Base-by-base conservation (phyloP, 176 grass and related monocot genomes). In the Microstegium vimineum region DNA sequence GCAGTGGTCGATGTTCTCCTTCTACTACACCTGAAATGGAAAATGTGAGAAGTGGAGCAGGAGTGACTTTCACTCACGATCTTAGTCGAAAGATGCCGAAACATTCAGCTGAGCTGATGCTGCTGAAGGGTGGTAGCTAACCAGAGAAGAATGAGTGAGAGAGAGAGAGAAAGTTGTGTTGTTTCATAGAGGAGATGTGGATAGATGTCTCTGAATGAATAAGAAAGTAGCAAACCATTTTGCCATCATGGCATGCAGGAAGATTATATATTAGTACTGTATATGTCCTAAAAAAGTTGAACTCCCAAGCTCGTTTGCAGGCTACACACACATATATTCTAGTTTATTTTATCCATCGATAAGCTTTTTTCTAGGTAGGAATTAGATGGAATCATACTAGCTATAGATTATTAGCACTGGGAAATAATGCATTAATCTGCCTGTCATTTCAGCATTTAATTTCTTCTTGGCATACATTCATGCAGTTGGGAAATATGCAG, bases 81-180 rank as follows among this genome's bases (percentile, higher is more conserved):
- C 41, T 5, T 28, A 85, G 70, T 72, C 67, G 27, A 34, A 77
- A 71, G 74, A 78, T 78, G 56, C 66, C 37, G 40, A 85, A 79
- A 46, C 71, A 49, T 38, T 52, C 30, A 38, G 30, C 59, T 56
- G 60, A 83, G 46, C 33, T 56, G 40, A 15, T 77, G 60, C 30
- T 47, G 76, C 37, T 33, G 60, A 65, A 79, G 4, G 27, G 26
- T 13, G 17, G 7, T 43, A 33, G 57, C 9, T 42, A 76, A 26
- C 69, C 12, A 13, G 52, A 70, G 52, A 23, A 16, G 41, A 78
- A 79, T 63, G 66, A 85, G 65, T 85, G 83, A 71, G 75, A n/a
- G 31, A 71, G 75, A n/a, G 31, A 16, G 71, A 76, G 82, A 84
- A 61, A 78, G 26, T 46, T 71, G 42, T 18, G 25, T 7, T 14